Conservation (phyloP, 2,329 filamentous ascomycete species). For the Fusarium illudens region DNA sequence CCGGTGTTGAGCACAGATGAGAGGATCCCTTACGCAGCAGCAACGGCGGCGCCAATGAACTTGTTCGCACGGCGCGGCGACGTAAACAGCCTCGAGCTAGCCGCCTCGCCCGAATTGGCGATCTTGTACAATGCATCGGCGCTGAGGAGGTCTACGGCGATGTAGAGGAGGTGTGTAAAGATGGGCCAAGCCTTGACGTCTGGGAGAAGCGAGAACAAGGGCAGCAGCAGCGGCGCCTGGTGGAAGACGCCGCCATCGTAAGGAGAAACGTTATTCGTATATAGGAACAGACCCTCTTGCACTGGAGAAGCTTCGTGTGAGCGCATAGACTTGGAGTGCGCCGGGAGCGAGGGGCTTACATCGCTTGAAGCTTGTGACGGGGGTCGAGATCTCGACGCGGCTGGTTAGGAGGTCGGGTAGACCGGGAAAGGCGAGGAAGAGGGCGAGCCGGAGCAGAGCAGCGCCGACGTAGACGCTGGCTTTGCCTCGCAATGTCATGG, state of each 20-base stretch:
- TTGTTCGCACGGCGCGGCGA: conserved; percentile 78
- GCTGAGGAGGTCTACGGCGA: conserved; percentile 80
- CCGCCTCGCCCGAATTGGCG: conserved; percentile 81
- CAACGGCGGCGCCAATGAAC: conserved; percentile 79
- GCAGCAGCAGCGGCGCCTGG: conserved; percentile 88
- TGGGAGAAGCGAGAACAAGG: conserved; percentile 89
- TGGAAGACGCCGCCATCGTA: conserved; percentile 91
- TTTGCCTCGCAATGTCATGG: conserved; percentile 53
- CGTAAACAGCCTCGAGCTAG: conserved; percentile 77
- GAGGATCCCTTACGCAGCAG: conserved; percentile 70
- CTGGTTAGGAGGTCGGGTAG: conserved; percentile 86
- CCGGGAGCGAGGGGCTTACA: conserved; percentile 61
- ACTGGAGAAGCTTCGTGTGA: conserved; percentile 23
- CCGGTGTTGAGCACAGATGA: not conserved
- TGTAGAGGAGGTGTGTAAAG: conserved; percentile 82
- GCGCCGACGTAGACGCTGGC: conserved; percentile 75
- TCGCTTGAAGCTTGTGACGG: conserved; percentile 97
- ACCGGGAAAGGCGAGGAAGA: conserved; percentile 83
- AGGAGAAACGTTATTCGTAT: conserved; percentile 94
- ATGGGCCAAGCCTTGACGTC: conserved; percentile 71
- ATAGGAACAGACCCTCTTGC: conserved; percentile 95
- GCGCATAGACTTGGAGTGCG: not conserved
- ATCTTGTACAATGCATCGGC: conserved; percentile 82
- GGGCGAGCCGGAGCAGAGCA: conserved; percentile 77
- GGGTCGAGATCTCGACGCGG: conserved; percentile 95